Conservation (phyloP, 805 yeast species). For the Wickerhamomyces ciferrii region DNA sequence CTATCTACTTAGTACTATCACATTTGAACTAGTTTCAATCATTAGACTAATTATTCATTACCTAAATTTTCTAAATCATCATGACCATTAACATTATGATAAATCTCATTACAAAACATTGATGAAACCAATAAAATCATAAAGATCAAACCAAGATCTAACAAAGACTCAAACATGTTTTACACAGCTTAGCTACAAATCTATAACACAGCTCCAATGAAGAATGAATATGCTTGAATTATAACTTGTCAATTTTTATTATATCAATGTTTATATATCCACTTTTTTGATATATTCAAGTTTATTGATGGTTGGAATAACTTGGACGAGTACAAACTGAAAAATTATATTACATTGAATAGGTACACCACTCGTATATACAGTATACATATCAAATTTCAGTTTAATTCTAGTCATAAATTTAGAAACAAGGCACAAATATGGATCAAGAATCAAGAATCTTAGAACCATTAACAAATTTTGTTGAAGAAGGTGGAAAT, state of each 20-base stretch:
- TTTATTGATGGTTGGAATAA: no score
- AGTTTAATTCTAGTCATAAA: no score
- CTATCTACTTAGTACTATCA: no score
- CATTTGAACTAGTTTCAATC: no score
- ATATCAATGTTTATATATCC: not conserved
- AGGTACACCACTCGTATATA: no score
- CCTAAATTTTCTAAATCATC: no score
- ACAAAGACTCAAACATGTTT: not conserved
- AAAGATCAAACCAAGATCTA: not conserved
- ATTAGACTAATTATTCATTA: no score
- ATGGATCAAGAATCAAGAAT: not conserved
- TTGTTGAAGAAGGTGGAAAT: not conserved
- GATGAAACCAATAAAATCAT: not conserved
- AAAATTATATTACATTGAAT: no score
- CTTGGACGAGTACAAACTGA: no score
- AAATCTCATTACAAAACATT: not conserved
- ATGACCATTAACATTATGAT: not conserved
- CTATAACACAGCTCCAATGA: not conserved
- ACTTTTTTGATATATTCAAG: no score
- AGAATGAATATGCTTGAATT: no score
- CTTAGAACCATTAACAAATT: not conserved
- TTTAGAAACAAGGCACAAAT: not conserved
- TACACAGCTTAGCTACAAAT: not conserved
- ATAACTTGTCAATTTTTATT: not conserved
- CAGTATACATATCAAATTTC: no score